phyloP scores from a whole-genome alignment of 805 yeast genomes.

The Candida ficus region DNA sequence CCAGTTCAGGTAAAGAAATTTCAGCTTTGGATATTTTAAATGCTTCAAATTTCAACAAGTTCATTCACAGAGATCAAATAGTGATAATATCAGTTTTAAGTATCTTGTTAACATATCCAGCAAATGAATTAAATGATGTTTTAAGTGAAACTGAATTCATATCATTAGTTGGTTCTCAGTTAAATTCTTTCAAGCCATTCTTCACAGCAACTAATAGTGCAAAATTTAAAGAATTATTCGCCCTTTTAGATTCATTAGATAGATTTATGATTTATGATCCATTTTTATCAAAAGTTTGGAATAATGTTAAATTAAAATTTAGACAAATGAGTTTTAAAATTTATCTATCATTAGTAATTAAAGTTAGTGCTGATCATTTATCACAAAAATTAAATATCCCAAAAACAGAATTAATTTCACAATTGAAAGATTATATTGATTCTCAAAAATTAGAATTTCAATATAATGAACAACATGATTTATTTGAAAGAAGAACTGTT shows the following conservation, averaged over 20 bases:
- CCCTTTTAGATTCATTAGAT: constrained; percentile 15
- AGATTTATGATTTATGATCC: constrained; percentile 8
- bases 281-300: constrained; percentile 23
- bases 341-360: constrained; percentile 29
- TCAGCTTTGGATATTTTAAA: constrained; percentile 18
- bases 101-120: constrained; percentile 13
- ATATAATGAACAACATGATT: constrained; percentile 10
- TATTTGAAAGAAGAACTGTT: constrained; percentile 10
- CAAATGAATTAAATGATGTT: constrained; percentile 15
- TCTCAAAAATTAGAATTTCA: constrained; percentile 10
- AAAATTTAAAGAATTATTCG: constrained; percentile 21
- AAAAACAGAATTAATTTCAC: constrained; percentile 11
- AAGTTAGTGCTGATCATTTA: constrained; percentile 15
- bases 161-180: constrained; percentile 18
- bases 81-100: constrained; percentile 18
- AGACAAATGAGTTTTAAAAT: constrained; percentile 27
- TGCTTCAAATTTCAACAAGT: constrained; percentile 14
- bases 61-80: constrained; percentile 21
- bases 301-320: constrained; percentile 20
- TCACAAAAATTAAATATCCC: constrained; percentile 15
- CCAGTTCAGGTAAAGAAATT: constrained; percentile 14
- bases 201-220: constrained; percentile 23
- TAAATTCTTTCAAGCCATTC: constrained; percentile 20
- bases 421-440: constrained; percentile 16
- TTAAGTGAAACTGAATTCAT: constrained; percentile 15